These are phyloP conservation scores for Pichia sp. DNA, from an alignment of 1,139 yeast genomes.

Conservation along the genomic window DNA sequence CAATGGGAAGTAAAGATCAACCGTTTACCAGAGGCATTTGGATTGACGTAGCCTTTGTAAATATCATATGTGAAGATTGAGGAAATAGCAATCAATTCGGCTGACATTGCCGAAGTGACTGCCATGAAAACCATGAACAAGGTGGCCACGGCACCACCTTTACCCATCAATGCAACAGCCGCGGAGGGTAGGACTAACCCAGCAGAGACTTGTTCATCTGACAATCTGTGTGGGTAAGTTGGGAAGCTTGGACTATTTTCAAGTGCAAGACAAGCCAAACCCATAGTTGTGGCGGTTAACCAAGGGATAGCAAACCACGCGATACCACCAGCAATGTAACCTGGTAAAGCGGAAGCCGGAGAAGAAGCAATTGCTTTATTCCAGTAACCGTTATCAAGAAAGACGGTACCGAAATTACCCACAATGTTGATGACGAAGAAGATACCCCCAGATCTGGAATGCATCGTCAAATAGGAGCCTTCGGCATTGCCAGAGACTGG, in stretches of 20 bases:
- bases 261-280: slow-evolving; percentile 33
- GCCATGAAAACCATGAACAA: slow-evolving; percentile 47
- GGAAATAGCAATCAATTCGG: slow-evolving; percentile 46
- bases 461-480: slow-evolving; percentile 47
- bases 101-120: slow-evolving; percentile 46
- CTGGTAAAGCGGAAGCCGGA: slow-evolving; percentile 31
- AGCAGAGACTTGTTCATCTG: slow-evolving; percentile 31
- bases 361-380: slow-evolving; percentile 40
- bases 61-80: slow-evolving; percentile 45
- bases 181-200: slow-evolving; percentile 45
- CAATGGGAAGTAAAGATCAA: slow-evolving; percentile 39
- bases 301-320: slow-evolving; percentile 45
- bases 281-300: slow-evolving; percentile 42
- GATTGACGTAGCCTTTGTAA: slow-evolving; percentile 43
- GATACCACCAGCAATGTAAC: slow-evolving; percentile 43
- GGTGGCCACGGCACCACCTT: slow-evolving; percentile 41
- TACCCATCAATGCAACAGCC: slow-evolving; percentile 42
- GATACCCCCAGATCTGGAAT: slow-evolving; percentile 37
- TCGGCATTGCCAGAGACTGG: slow-evolving; percentile 43
- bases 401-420: slow-evolving; percentile 20
- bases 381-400: slow-evolving; percentile 31
- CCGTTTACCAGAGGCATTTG: slow-evolving; percentile 39
- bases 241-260: slow-evolving; percentile 37
- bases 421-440: slow-evolving; percentile 30
- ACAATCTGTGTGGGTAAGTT: slow-evolving; percentile 27